phyloP scores from a whole-genome alignment of 2,329 filamentous ascomycete species.

The Aspergillus intermedius region DNA sequence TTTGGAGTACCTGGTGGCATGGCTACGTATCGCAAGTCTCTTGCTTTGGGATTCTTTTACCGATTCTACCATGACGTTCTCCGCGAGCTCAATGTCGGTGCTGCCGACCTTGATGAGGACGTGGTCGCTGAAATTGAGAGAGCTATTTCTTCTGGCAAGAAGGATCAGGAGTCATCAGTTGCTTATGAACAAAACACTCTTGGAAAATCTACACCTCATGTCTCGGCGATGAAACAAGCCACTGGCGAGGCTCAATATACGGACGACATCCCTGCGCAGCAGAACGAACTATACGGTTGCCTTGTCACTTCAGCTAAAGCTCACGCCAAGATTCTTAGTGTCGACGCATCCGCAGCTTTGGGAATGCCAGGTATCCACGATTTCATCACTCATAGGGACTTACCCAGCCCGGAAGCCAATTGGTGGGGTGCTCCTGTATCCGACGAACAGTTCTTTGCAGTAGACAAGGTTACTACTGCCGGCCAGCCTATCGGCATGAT shows the following conservation, averaged over 20 bases:
- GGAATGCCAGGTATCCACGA: conserved; percentile 76
- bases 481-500: conserved; percentile 82
- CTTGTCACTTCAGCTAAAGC: conserved; percentile 74
- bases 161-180: conserved; percentile 39
- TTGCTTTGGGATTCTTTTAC: conserved; percentile 93
- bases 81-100: conserved; percentile 49
- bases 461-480: conserved; percentile 70
- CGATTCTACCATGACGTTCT: conserved; percentile 90
- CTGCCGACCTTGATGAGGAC: conserved; percentile 59
- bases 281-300: conserved; percentile 74
- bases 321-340: conserved; percentile 67
- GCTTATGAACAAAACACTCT: conserved; percentile 60
- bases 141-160: conserved; percentile 56
- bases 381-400: conserved; percentile 74
- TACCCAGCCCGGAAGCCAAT: conserved; percentile 74
- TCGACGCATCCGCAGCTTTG: conserved; percentile 54
- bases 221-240: conserved; percentile 78
- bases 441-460: conserved; percentile 82
- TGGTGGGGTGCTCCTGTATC: conserved; percentile 74
- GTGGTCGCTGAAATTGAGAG: conserved; percentile 80
- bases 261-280: conserved; percentile 73
- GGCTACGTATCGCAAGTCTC: conserved; percentile 88
- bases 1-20: conserved; percentile 95
- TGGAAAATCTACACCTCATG: conserved; percentile 71
- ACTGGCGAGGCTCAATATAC: conserved; percentile 86